Conservation (phyloP, 1,284 basidiomycete species). For the Gymnopus androsaceus region DNA sequence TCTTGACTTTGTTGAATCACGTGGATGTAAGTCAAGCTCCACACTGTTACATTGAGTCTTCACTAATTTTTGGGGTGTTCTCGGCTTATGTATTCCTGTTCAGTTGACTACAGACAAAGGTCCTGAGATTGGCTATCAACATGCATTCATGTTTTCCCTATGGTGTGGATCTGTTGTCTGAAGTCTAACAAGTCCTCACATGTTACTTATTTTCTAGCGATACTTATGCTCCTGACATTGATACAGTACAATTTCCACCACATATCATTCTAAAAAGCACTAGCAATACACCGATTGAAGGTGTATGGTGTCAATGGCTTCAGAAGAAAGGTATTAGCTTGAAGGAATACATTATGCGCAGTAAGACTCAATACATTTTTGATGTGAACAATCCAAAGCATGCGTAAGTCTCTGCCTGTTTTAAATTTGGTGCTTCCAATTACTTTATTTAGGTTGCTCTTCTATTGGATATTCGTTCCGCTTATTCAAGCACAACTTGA, state of each 20-base stretch:
- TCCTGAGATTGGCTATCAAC: neutral
- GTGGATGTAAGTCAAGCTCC: no score
- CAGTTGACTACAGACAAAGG: neutral
- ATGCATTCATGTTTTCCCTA: neutral
- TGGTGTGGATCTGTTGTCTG: neutral
- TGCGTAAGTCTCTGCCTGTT: neutral
- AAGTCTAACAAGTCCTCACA: neutral
- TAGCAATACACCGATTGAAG: constrained; percentile 1
- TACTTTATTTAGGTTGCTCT: neutral
- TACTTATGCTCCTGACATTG: neutral
- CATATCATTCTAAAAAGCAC: neutral
- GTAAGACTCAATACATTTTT: neutral
- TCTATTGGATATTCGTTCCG: neutral
- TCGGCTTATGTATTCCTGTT: neutral
- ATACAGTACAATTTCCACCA: neutral
- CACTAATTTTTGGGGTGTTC: no score
- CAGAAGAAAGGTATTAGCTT: neutral
- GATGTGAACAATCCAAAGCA: neutral
- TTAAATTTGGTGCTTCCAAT: neutral
- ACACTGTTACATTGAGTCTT: no score
- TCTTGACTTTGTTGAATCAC: no score
- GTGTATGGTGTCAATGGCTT: neutral
- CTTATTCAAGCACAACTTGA: neutral
- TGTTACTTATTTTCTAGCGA: neutral
- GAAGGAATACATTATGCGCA: neutral